phyloP scores from a whole-genome alignment of 148 eudicot species.

The Rhododendron ferrugineum region DNA sequence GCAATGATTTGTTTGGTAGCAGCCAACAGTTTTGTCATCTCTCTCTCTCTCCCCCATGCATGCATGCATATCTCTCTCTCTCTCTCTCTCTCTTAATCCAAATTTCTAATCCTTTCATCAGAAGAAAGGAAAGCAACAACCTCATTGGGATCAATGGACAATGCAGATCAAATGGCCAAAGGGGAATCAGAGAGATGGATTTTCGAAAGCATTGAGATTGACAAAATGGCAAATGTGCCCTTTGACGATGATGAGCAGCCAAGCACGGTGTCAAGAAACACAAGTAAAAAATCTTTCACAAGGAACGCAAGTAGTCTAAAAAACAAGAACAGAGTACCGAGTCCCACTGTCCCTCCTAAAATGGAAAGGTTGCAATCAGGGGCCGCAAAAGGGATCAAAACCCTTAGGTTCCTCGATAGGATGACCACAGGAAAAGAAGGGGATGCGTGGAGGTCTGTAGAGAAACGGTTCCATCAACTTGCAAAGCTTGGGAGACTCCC shows the following conservation, averaged over 20 bases:
- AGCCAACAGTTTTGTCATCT: neutral
- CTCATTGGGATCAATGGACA: neutral
- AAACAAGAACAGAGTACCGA: conserved; percentile 13
- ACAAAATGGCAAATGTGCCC: conserved; percentile 15
- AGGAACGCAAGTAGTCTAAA: conserved; percentile 23
- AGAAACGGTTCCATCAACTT: conserved; percentile 51
- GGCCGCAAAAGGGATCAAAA: conserved; percentile 57
- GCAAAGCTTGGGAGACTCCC: conserved; percentile 46
- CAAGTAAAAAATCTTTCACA: conserved; percentile 3
- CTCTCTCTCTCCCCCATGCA: neutral
- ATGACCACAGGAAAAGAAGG: conserved; percentile 59
- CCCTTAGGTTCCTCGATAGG: conserved; percentile 69
- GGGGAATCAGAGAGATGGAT: conserved; percentile 34
- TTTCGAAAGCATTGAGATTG: conserved; percentile 24
- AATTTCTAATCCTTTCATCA: neutral
- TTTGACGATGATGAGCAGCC: neutral
- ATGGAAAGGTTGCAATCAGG: conserved; percentile 44
- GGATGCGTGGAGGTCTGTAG: conserved; percentile 65
- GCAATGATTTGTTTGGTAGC: neutral
- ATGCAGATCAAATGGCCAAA: neutral
- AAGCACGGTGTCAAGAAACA: neutral
- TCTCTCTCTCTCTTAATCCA: neutral
- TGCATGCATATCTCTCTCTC: neutral
- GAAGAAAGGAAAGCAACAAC: neutral
- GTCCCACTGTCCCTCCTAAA: conserved; percentile 27